Percentiles rank a stretch among this genome's conserved stretches.
phyloP scores from a whole-genome alignment of 257 asterid species.

The Nicotiana benthamiana region DNA sequence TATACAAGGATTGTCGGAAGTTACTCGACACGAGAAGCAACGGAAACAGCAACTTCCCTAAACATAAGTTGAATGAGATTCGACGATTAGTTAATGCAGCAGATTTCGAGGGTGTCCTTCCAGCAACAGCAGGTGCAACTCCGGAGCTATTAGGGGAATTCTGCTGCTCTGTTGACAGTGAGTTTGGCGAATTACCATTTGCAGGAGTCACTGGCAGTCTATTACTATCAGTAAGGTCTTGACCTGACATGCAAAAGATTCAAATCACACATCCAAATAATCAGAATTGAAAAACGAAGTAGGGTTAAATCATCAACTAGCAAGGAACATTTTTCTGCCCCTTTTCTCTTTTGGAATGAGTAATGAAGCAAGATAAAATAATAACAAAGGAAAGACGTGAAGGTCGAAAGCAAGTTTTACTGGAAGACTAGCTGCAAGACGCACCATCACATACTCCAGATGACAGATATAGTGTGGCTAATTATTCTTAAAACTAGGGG shows the following conservation, averaged over 20 bases:
- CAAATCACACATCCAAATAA: not conserved
- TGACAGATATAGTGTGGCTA: not conserved
- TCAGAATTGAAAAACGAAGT: not conserved
- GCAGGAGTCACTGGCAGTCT: slow-evolving; percentile 37
- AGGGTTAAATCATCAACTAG: not conserved
- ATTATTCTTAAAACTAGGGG: not conserved
- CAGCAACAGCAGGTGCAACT: slow-evolving; percentile 64
- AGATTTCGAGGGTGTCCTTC: slow-evolving; percentile 52
- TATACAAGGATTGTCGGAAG: not conserved
- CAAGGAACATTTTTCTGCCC: not conserved
- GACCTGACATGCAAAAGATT: slow-evolving; percentile 35
- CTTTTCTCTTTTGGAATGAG: not conserved
- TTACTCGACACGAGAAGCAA: slow-evolving; percentile 27
- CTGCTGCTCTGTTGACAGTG: slow-evolving; percentile 72
- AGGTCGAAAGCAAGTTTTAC: not conserved
- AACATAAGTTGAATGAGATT: slow-evolving; percentile 11
- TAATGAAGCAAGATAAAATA: not conserved
- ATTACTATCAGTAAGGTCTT: slow-evolving; percentile 36
- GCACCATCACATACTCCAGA: not conserved
- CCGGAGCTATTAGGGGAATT: slow-evolving; percentile 46
- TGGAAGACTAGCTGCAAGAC: not conserved
- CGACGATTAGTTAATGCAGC: slow-evolving; percentile 18
- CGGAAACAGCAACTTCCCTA: slow-evolving; percentile 24
- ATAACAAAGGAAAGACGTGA: not conserved
- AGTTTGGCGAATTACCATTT: slow-evolving; percentile 41